phyloP scores from a whole-genome alignment of 2,329 filamentous ascomycete genomes.

The Scopulariopsis brevicaulis region DNA sequence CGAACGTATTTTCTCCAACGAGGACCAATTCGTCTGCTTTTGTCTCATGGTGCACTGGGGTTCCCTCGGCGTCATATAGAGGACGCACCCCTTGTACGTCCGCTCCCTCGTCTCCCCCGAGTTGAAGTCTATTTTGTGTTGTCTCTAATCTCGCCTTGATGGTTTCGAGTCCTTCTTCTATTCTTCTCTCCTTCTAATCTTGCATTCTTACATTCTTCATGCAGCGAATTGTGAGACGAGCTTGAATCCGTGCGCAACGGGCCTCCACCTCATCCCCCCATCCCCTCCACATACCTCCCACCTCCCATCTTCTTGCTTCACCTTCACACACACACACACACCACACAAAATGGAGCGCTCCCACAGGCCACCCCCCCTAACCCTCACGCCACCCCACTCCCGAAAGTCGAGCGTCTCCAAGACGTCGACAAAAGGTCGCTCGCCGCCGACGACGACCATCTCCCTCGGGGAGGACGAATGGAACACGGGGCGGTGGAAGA shows the following conservation, averaged over 20 bases:
- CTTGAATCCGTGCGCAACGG: background rate
- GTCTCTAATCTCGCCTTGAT: background rate
- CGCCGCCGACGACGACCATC: slow-evolving; percentile 1
- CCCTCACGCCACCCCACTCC: slow-evolving; percentile 14
- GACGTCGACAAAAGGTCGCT: slow-evolving; percentile 1
- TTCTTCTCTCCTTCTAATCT: background rate
- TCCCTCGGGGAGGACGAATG: slow-evolving; percentile 3
- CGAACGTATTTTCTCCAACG: background rate
- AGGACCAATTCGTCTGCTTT: no score
- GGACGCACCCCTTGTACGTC: background rate
- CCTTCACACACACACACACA: background rate
- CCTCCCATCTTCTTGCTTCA: background rate
- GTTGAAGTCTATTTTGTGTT: background rate
- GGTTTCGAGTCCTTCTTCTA: background rate
- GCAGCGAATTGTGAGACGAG: background rate
- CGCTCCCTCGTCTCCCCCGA: background rate
- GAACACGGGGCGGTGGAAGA: background rate
- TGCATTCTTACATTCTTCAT: background rate
- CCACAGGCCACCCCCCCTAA: slow-evolving; percentile 18
- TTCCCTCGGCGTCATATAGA: background rate
- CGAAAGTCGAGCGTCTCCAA: slow-evolving; percentile 4
- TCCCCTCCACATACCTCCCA: background rate
- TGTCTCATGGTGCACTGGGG: background rate
- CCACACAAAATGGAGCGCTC: slow-evolving; percentile 16
- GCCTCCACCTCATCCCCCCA: background rate